phyloP scores from a whole-genome alignment of 257 asterid genomes.

The Leptodermis oblonga region DNA sequence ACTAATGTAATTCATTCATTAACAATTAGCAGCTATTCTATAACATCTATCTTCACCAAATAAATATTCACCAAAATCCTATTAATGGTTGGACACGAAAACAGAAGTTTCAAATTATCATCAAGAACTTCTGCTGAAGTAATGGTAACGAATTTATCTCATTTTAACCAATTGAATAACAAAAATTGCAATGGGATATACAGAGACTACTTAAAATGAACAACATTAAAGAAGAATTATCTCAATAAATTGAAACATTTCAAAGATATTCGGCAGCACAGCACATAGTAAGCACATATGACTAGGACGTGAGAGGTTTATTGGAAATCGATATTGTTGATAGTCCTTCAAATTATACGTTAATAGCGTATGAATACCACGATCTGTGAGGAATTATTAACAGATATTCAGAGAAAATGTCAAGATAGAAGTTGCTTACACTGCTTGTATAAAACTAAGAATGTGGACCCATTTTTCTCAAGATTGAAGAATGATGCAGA shows the following conservation, averaged over 20 bases:
- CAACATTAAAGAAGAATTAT: not conserved
- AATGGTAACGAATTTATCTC: not conserved
- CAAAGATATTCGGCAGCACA: not conserved
- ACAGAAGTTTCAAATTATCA: not conserved
- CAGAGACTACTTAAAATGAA: not conserved
- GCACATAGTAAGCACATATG: not conserved
- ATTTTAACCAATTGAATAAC: not conserved
- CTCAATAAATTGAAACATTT: not conserved
- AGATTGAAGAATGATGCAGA: not conserved
- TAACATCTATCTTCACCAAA: not conserved
- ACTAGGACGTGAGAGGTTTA: not conserved
- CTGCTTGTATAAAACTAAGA: conserved; percentile 2
- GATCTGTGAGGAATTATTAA: not conserved
- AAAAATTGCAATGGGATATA: not conserved
- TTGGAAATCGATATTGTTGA: not conserved
- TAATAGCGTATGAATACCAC: not conserved
- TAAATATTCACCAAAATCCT: not conserved
- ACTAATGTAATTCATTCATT: not conserved
- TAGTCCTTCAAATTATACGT: not conserved
- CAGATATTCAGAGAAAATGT: not conserved
- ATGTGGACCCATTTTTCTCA: not conserved
- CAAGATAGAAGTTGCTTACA: conserved; percentile 12
- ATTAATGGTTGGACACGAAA: not conserved
- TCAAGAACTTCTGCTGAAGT: not conserved
- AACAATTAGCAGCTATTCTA: not conserved